These are phyloP conservation scores for Linnemannia elongata DNA, from an alignment of 192 early-diverging fungal genomes.

Conservation along the genomic window DNA sequence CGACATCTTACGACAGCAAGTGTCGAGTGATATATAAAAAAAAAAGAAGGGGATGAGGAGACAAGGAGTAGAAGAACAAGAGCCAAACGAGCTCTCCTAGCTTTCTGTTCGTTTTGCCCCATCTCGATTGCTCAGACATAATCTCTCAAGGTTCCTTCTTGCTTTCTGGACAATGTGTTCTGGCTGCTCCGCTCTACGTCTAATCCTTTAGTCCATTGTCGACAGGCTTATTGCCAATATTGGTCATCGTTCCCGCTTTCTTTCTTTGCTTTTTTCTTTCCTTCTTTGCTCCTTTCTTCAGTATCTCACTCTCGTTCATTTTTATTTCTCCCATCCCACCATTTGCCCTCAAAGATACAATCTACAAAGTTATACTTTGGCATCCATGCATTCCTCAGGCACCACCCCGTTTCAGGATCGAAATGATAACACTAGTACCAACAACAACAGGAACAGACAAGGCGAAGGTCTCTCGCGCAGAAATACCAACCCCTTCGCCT, in stretches of 20 bases:
- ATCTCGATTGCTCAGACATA: neutral
- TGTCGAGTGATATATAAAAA: neutral
- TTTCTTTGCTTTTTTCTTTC: neutral
- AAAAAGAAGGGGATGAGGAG: neutral
- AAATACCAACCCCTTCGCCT: slow-evolving; percentile 17
- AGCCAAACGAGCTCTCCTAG: neutral
- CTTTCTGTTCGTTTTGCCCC: slow-evolving; percentile 5
- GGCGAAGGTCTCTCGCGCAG: neutral
- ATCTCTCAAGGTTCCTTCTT: neutral
- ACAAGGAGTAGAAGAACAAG: neutral
- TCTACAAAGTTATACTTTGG: neutral
- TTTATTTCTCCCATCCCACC: neutral
- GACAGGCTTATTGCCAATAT: neutral
- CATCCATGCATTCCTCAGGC: slow-evolving; percentile 1
- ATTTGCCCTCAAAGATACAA: neutral
- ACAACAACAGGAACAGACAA: neutral
- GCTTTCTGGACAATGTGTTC: neutral
- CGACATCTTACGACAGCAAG: too few species aligned
- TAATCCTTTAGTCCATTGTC: neutral
- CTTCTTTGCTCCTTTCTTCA: neutral
- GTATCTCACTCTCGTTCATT: neutral
- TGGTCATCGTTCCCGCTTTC: neutral
- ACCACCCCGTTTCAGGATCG: neutral
- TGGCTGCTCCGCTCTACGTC: neutral
- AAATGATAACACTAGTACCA: neutral